phyloP scores from a whole-genome alignment of 495 filamentous ascomycete species.

The Hypoxylon intermedium region DNA sequence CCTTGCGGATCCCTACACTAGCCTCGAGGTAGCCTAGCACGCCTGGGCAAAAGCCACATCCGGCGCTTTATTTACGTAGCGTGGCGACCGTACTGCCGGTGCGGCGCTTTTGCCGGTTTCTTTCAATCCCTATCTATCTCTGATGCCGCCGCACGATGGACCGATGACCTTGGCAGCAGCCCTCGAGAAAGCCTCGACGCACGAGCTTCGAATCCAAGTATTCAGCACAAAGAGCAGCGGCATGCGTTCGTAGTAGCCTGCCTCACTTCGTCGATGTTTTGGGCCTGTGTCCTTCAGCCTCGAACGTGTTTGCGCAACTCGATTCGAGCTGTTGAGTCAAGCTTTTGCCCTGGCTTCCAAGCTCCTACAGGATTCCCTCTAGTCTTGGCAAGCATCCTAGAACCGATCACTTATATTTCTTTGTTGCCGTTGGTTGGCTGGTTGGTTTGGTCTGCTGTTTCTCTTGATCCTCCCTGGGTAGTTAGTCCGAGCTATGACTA shows the following conservation, averaged over 20 bases:
- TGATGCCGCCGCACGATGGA: not conserved
- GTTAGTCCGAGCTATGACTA: slow-evolving; percentile 15
- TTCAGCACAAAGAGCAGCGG: too few relatives aligned
- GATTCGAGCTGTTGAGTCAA: slow-evolving; percentile 20
- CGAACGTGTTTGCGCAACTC: not conserved
- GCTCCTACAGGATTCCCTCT: slow-evolving; percentile 12
- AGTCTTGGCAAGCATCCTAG: slow-evolving; percentile 7
- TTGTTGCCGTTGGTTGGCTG: too few relatives aligned
- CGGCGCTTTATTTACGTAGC: slow-evolving; percentile 20
- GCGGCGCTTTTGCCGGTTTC: slow-evolving; percentile 21
- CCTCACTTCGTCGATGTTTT: too few relatives aligned
- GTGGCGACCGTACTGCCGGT: slow-evolving; percentile 14
- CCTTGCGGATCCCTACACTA: slow-evolving; percentile 5
- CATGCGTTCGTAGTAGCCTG: too few relatives aligned
- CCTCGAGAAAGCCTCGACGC: too few relatives aligned
- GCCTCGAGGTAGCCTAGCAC: slow-evolving; percentile 1
- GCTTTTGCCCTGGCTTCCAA: slow-evolving; percentile 15
- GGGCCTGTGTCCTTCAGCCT: too few relatives aligned
- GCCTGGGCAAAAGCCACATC: slow-evolving; percentile 24
- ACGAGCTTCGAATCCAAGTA: too few relatives aligned
- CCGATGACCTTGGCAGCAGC: not conserved
- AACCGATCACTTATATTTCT: not conserved
- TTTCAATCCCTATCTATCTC: slow-evolving; percentile 3
- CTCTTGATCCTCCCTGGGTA: too few relatives aligned
- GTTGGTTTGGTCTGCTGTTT: not conserved